Evolutionary conservation across 2,329 filamentous ascomycete genomes (phyloP), one percentile per base, ranked within the genome.

Genomic region (Huntiella abstrusa): DNA sequence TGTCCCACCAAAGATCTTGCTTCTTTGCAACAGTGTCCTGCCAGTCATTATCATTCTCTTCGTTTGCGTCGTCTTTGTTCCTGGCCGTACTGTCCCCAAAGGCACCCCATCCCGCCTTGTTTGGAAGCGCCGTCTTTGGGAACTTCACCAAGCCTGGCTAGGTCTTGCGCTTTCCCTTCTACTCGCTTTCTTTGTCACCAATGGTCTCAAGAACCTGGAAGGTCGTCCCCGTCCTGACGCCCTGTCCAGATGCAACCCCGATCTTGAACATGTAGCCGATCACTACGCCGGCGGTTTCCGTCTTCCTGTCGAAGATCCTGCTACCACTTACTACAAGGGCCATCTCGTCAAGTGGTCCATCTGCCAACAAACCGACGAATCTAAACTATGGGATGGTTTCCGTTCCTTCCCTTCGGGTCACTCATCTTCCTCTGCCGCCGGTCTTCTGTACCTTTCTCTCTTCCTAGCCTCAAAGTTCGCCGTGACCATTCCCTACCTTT

Each of bases 71-170:
- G 52, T 76, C 50, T 67, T 88, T 53, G 75, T 91, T 1, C 85
- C 85, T 1, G 83, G 82, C 3, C 70, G 73, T 4, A 78, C 77
- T 1, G 76, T 80, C 1, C 70, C 73, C 12, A 67, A 66, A 37
- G 68, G 70, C 15, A 77, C 79, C 0, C 75, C 82, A 1, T 70
- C 69, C 52, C 60, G 69, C 3, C 62, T 83, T 46, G 67, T 87
- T 39, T 86, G 83, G 77, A 75, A 73, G 57, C 73, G 83, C 53
- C 94, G 91, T 63, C 60, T 94, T 1, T 95, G 88, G 86, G 87
- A 95, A 60, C 77, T 83, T 59, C 85, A 95, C 58, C 77, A 76
- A 2, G 86, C 83, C 49, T 84, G 80, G 75, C 75, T 94, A 55
- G 87, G 87, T 0, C 69, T 94, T 2, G 83, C 69, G 1, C 66